These are phyloP conservation scores for Aphanomyces euteiches DNA, from an alignment of 352 stramenopile genomes.

Conservation along the genomic window DNA sequence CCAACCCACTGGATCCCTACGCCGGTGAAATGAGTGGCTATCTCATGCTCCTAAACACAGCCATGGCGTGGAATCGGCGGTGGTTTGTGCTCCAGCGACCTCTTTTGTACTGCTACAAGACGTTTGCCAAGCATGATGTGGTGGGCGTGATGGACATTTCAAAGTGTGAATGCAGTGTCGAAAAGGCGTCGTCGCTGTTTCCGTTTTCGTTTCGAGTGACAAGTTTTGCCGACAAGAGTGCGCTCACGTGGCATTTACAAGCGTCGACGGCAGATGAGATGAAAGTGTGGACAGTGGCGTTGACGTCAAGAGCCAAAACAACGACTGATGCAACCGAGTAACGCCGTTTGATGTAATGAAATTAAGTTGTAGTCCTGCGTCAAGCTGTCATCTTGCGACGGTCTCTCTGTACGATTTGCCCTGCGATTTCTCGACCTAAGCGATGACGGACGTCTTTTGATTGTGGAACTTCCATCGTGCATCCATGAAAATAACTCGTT, in stretches of 20 bases:
- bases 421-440: neutral
- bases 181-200: conserved; percentile 1
- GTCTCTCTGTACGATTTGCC: conserved; percentile 30
- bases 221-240: conserved; percentile 45
- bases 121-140: conserved; percentile 58
- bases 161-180: conserved; percentile 52
- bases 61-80: conserved; percentile 52
- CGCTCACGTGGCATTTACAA: conserved; percentile 69
- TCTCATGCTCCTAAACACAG: conserved; percentile 53
- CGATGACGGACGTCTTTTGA: conserved; percentile 38
- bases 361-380: neutral
- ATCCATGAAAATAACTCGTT: neutral
- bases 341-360: neutral
- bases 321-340: neutral
- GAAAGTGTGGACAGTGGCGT: conserved; percentile 50
- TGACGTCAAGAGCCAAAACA: neutral
- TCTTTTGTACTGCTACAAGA: conserved; percentile 74
- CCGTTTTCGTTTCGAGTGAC: conserved; percentile 74
- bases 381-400: neutral
- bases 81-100: conserved; percentile 80
- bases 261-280: conserved; percentile 63
- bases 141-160: conserved; percentile 71
- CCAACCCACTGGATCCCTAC: conserved; percentile 40
- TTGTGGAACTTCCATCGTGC: neutral
- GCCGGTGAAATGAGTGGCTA: conserved; percentile 67